phyloP scores from a whole-genome alignment of 2,329 filamentous ascomycete genomes.

The Lachnellula hyalina region DNA sequence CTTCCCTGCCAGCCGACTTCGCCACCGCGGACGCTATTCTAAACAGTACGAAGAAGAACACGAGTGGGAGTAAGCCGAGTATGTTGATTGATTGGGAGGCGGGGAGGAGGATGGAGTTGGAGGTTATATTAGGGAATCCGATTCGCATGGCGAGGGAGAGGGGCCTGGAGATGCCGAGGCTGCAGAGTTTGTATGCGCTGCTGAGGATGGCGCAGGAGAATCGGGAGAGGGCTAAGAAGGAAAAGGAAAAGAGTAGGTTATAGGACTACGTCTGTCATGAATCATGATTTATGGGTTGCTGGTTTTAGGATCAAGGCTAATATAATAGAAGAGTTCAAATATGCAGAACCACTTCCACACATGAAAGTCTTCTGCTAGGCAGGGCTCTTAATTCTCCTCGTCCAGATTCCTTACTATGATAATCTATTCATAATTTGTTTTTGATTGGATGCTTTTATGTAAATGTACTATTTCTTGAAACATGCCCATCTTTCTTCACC shows the following conservation, averaged over 20 bases:
- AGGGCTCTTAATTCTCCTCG: too few species aligned
- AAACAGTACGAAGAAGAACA: slow-evolving; percentile 57
- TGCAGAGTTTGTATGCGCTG: slow-evolving; percentile 51
- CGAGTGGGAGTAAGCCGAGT: slow-evolving; percentile 48
- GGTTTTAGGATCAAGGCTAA: too few species aligned
- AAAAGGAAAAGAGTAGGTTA: slow-evolving; percentile 14
- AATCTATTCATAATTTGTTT: too few species aligned
- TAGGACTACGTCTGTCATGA: background rate
- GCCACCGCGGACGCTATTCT: slow-evolving; percentile 60
- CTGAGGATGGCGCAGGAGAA: slow-evolving; percentile 47
- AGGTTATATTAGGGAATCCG: slow-evolving; percentile 52
- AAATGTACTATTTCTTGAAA: too few species aligned
- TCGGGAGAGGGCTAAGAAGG: slow-evolving; percentile 10
- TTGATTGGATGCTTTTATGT: too few species aligned
- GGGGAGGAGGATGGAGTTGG: slow-evolving; percentile 48
- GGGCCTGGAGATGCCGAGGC: slow-evolving; percentile 47
- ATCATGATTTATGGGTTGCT: too few species aligned
- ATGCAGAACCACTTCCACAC: too few species aligned
- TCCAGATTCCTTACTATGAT: too few species aligned
- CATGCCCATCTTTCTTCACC: too few species aligned
- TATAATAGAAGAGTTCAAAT: too few species aligned
- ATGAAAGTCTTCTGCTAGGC: too few species aligned
- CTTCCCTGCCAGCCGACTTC: slow-evolving; percentile 53
- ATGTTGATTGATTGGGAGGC: slow-evolving; percentile 51
- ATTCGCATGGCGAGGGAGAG: slow-evolving; percentile 45